Evolutionary conservation across 352 stramenopile species (phyloP).

Genomic region (Phytophthora cactorum): DNA sequence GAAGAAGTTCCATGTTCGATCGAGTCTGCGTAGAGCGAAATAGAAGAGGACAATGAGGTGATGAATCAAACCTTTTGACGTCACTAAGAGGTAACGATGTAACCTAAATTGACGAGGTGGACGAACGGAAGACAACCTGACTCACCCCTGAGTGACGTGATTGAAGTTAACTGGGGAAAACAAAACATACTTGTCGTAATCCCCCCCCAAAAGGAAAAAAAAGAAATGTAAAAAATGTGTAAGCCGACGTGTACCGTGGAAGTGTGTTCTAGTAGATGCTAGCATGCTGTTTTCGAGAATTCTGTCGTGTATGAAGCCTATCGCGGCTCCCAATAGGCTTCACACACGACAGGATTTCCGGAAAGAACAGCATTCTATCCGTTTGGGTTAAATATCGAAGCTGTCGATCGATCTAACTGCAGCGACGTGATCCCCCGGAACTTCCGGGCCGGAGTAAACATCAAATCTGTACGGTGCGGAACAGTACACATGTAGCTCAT

Average conservation of each 20-base stretch:
- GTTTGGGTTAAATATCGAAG: not conserved
- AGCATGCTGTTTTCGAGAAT: too few species aligned
- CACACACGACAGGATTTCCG: not conserved
- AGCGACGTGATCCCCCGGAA: too few species aligned
- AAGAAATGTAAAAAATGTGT: too few species aligned
- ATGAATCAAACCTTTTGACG: too few species aligned
- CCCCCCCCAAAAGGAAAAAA: too few species aligned
- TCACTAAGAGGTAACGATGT: too few species aligned
- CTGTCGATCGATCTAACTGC: not conserved
- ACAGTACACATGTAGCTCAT: not conserved
- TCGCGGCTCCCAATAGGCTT: too few species aligned
- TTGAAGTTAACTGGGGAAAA: not conserved
- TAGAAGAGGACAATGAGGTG: not conserved
- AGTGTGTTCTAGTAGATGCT: too few species aligned
- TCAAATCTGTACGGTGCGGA: too few species aligned
- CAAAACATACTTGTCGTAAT: not conserved
- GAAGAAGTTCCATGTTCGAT: not conserved
- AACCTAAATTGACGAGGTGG: not conserved
- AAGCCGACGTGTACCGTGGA: too few species aligned
- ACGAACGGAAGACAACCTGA: not conserved
- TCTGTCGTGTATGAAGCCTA: too few species aligned
- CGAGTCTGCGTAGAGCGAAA: not conserved
- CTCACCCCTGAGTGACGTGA: conserved; percentile 3
- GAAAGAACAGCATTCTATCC: not conserved
- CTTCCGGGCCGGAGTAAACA: too few species aligned